Evolutionary conservation across 2,329 filamentous ascomycete species (phyloP).

Genomic region (Aspergillus fructus): DNA sequence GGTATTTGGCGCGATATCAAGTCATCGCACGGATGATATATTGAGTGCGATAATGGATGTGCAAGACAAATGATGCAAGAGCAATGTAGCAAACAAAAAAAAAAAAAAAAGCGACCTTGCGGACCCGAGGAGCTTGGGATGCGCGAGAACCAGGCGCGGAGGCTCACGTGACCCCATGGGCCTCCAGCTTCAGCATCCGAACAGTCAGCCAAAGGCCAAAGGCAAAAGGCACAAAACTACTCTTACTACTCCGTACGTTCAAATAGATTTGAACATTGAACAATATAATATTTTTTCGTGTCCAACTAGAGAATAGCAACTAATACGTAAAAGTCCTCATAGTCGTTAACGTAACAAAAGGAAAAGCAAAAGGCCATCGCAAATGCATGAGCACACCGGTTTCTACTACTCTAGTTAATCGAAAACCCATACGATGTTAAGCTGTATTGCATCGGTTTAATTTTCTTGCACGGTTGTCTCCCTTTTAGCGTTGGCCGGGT

Average conservation of each 20-base stretch:
- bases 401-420: conserved; percentile 33
- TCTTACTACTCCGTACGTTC: neutral
- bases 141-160: conserved; percentile 20
- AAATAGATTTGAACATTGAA: conserved; percentile 11
- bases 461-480: conserved; percentile 24
- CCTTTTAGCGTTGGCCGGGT: conserved; percentile 30
- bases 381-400: conserved; percentile 28
- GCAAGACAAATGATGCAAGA: neutral
- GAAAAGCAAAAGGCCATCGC: conserved; percentile 22
- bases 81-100: conserved; percentile 2
- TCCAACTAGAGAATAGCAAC: conserved; percentile 28
- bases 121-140: conserved; percentile 18
- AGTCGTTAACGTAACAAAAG: conserved; percentile 31
- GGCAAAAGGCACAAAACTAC: too few relatives aligned
- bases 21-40: neutral
- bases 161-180: neutral
- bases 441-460: conserved; percentile 26
- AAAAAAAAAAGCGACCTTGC: conserved; percentile 1
- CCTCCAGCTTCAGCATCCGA: neutral
- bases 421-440: conserved; percentile 33
- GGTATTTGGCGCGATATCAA: neutral
- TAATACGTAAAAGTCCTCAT: conserved; percentile 27
- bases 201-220: too few relatives aligned
- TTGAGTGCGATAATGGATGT: neutral
- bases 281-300: conserved; percentile 31